Base-by-base conservation (phyloP, 73 alveolate genomes). In the Urostyla sp. region DNA sequence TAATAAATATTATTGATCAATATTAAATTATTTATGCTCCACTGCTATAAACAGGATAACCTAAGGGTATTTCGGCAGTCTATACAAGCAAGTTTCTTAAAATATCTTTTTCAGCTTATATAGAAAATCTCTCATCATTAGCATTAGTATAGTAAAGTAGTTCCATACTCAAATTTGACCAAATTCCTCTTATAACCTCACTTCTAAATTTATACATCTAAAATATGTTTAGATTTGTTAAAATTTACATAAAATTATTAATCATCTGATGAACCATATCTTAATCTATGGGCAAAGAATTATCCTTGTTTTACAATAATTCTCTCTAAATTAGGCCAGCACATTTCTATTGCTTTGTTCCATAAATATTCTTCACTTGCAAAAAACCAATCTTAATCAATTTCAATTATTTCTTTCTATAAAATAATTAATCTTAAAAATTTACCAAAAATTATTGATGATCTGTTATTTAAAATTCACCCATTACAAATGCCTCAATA, bases 111-210 rank as follows among this genome's bases (percentile, higher is more conserved):
- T 75, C 87, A 15, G 87, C 87, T 27, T 75, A 40, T 15, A 75
- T 75, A 1, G 87, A 75, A 43, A 49, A 75, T 58, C 87, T 75
- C 44, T 75, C 87, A 40, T 75, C 87, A 40, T 75, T 75, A 4
- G 72, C 87, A 58, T 75, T 75, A n/a, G 87, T 75, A 55, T 75
- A 75, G 54, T 75, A 75, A 27, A 75, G 79, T 11, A 75, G 67
- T 28, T 75, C 87, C 67, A 38, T 75, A 20, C 38, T 58, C 24
- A 57, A 31, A 28, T 75, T 75, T 11, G 57, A 77, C 87, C 87
- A 75, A 1, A 75, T 75, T 1, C 87, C 87, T 57, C 87, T 55
- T 11, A 75, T 69, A 13, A 75, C 80, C 58, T 75, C 87, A 57
- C 87, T 75, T 57, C 87, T 75, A 56, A 75, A 57, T 26, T 75